Base-by-base conservation (phyloP, 2,329 filamentous ascomycete genomes). In the Xylariaceae sp. region DNA sequence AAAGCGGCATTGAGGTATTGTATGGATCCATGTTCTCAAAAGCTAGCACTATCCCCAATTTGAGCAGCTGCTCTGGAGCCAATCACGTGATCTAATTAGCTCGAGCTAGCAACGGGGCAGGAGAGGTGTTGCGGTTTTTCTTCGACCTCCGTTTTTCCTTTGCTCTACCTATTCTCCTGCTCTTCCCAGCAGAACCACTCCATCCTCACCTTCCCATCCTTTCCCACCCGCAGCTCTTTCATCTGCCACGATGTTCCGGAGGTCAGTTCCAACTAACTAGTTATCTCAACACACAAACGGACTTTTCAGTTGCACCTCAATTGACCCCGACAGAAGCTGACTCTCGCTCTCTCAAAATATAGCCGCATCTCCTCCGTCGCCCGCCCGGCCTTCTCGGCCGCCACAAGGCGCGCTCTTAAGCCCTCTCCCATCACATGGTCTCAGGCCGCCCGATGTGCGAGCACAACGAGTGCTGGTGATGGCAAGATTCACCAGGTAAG, bases 201-300 rank as follows among this genome's bases (percentile, higher is more conserved):
- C 66, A 64, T 64, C 62, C 23, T 44, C 62, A 61, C 71, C 77
- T 75, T 76, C 74, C 75, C 77, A 74, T 75, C 72, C 73, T 66
- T 75, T 78, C 69, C 70, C 68, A 71, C 77, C 75, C 75, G 77
- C 78, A 80, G 77, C 79, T 74, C 73, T 73, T n/a, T 77, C 77
- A 81, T 83, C 80, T 76, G 72, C 71, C 77, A 86, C 79, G 82
- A 88, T 88, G 85, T 85, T 87, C 76, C 86, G 86, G 83, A 87
- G 83, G 85, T 88, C 73, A 73, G 82, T 79, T 64, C 45, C 51
- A n/a, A n/a, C n/a, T n/a, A n/a, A n/a, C n/a, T n/a, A n/a, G n/a
- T n/a, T n/a, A n/a, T n/a, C n/a, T n/a, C n/a, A n/a, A n/a, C n/a
- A n/a, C n/a, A n/a, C n/a, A n/a, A n/a, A n/a, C n/a, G n/a, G n/a